Evolutionary conservation across 2,329 filamentous ascomycete species (phyloP).

Genomic region (Ophiostoma novo-ulmi): DNA sequence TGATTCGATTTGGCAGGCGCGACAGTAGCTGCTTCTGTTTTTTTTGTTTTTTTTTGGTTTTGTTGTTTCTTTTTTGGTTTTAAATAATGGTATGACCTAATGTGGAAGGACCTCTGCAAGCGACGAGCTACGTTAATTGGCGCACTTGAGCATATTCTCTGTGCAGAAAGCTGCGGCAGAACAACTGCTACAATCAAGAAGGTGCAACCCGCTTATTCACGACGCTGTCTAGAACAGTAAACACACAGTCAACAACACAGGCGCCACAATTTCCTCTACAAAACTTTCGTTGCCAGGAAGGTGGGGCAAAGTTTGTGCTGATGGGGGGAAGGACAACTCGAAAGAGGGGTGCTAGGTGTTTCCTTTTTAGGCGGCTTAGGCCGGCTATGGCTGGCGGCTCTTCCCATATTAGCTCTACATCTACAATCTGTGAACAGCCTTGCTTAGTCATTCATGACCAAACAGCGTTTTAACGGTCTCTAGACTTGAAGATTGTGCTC

Average conservation of each 20-base stretch:
- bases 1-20: constrained; percentile 18
- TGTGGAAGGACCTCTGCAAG: background rate
- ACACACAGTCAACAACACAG: constrained; percentile 9
- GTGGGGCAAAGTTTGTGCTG: constrained; percentile 24
- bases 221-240: background rate
- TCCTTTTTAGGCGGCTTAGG: constrained; percentile 39
- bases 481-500: background rate
- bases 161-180: background rate
- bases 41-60: background rate
- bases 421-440: background rate
- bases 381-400: background rate
- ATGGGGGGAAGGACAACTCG: background rate
- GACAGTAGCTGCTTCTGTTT: background rate
- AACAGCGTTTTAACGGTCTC: background rate
- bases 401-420: background rate
- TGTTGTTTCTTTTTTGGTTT: background rate
- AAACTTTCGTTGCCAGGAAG: constrained; percentile 26
- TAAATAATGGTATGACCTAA: background rate
- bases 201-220: constrained; percentile 18
- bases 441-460: background rate
- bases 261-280: constrained; percentile 4
- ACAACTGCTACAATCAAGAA: background rate
- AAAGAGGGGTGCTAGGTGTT: constrained; percentile 27
- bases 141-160: background rate
- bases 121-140: background rate